These are phyloP conservation scores for Prunus padus DNA, from an alignment of 306 rosid genomes.

Conservation along the genomic window DNA sequence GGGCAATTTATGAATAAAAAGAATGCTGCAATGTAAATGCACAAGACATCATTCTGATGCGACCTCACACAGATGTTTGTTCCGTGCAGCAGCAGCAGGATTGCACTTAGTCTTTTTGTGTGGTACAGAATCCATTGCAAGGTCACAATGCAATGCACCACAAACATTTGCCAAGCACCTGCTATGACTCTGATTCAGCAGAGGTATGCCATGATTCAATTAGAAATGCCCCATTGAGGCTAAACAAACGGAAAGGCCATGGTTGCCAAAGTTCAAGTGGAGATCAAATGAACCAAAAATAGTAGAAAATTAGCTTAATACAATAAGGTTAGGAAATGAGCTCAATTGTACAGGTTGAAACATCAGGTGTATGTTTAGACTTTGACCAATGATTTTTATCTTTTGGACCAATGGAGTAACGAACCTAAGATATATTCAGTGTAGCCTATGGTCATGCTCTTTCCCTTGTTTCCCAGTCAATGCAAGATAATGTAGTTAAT, in stretches of 20 bases:
- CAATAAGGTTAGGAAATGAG: not conserved
- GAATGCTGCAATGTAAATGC: constrained; percentile 1
- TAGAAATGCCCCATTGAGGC: constrained; percentile 13
- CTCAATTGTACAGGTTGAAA: not conserved
- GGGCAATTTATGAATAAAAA: constrained; percentile 25
- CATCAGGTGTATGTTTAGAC: not conserved
- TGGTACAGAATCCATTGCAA: constrained; percentile 39
- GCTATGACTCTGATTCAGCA: constrained; percentile 57
- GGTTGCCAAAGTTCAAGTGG: not conserved
- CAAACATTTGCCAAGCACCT: constrained; percentile 75
- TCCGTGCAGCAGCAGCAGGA: constrained; percentile 70
- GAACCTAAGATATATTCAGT: not conserved
- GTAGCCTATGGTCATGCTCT: not conserved
- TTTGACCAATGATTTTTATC: not conserved
- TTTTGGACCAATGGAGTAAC: not conserved
- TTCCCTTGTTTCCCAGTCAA: not conserved
- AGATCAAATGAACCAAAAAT: too few species aligned
- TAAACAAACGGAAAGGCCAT: not conserved
- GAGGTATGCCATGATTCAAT: not conserved
- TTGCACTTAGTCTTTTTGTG: constrained; percentile 61
- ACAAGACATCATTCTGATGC: constrained; percentile 25
- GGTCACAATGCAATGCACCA: constrained; percentile 79
- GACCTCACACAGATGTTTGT: constrained; percentile 84
- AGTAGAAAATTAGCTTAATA: not conserved
- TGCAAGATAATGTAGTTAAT: not conserved